Percentiles rank a stretch among this genome's conserved stretches.
Evolutionary conservation across 2,329 filamentous ascomycete species (phyloP).

Genomic region (Bipolaris sorokiniana): DNA sequence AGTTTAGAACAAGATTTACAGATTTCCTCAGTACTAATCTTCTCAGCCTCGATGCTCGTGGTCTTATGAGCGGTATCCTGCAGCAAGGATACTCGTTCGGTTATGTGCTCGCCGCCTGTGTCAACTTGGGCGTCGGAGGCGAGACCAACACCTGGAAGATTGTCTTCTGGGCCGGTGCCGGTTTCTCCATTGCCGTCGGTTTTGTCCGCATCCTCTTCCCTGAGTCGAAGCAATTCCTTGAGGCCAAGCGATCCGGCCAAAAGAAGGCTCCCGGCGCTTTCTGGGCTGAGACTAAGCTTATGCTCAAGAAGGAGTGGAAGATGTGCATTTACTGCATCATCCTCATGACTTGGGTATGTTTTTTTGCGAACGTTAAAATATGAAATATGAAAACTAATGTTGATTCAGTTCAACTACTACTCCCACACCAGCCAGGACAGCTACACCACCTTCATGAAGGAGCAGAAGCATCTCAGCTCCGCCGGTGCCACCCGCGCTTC

Average conservation of each 20-base stretch:
- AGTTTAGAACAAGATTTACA: conserved; percentile 36
- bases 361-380: background rate
- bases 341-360: conserved; percentile 70
- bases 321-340: conserved; percentile 79
- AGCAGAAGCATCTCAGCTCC: conserved; percentile 72
- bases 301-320: conserved; percentile 74
- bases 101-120: conserved; percentile 78
- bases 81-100: conserved; percentile 84
- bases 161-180: conserved; percentile 75
- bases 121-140: conserved; percentile 75
- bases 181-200: conserved; percentile 71
- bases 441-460: conserved; percentile 81
- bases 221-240: conserved; percentile 76
- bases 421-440: conserved; percentile 81
- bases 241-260: conserved; percentile 67
- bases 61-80: conserved; percentile 80
- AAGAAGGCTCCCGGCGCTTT: conserved; percentile 60
- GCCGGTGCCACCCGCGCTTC: conserved; percentile 70
- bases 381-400: conserved; percentile 8
- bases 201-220: conserved; percentile 71
- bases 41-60: conserved; percentile 64
- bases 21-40: conserved; percentile 30
- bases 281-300: conserved; percentile 71
- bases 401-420: conserved; percentile 63
- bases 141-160: conserved; percentile 71